Evolutionary conservation across 805 yeast species (phyloP), one percentile per base, ranked within the genome.

Genomic region (Kurtzmaniella cleridarum): DNA sequence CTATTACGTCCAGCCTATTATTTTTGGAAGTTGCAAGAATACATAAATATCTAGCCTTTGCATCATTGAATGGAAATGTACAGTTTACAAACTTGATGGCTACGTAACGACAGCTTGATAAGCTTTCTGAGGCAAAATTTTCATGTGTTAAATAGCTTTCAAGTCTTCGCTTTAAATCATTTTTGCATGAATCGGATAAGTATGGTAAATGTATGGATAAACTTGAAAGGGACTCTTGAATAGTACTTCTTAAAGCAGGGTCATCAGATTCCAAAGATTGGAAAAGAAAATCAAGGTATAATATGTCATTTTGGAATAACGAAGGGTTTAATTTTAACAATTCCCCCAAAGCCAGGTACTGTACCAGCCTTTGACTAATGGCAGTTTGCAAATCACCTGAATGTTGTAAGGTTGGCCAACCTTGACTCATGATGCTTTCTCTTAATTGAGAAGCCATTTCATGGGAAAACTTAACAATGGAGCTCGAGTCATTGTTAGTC

Each of bases 281-380:
- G 45, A 89, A 80, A 14, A 90, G 59, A 50, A 88, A 89, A 36
- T 74, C 75, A 30, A 87, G 54, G 44, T 73, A 76, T 0, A 71
- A 55, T 28, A 81, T 58, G 48, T 79, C 79, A 11, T 61, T 48
- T 2, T 62, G 41, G 26, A 79, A 57, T 14, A 66, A 54, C 1
- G 54, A 48, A 1, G 75, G 66, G 30, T 73, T 65, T 27, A 72
- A 67, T 40, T 72, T 67, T 36, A 84, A 53, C 6, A 90, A 66
- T 15, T 78, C 71, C 2, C 95, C 93, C 17, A 90, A 57, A 0
- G 95, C 81, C 54, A 86, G 95, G 52, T 87, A 90, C 48, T 84
- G 87, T 29, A 71, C 59, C 49, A 74, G 72, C 48, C 93, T 70
- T 47, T 76, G 81, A 4, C 59, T 48, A 2, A 75, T 32, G 11